Evolutionary conservation across 148 eudicot genomes (phyloP), one percentile per base, ranked within the genome.

Genomic region (Pharnaceum exiguum): DNA sequence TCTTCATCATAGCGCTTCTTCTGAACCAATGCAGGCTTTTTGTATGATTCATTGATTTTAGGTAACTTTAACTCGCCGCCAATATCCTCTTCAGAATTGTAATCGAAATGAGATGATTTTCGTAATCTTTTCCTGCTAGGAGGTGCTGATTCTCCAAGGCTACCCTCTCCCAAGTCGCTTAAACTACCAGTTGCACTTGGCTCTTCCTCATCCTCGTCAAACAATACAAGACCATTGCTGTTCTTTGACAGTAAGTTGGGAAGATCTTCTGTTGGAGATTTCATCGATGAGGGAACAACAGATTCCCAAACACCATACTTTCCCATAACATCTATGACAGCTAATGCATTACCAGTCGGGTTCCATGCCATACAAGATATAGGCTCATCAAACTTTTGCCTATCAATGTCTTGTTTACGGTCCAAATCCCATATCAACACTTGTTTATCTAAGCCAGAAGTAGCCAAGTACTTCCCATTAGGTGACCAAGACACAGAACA

Each of bases 281-380:
- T 86, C 96, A 94, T 85, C 13, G 95, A 76, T 29, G 84, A 67
- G 36, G 99, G 95, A 59, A 94, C 86, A 51, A 80, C 72, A 1
- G 87, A 77, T 60, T 94, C 99, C 99, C 96, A 94, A 45, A 94
- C 72, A 46, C 99, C 99, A 75, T 81, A 89, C 48, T 86, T 94
- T 23, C 99, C 96, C 81, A 66, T 86, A 57, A 78, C 75, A 84
- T 94, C 96, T 73, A 94, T 89, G 42, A 89, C 79, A 66, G 96
- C 91, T 60, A 94, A 59, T 44, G 96, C 80, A 78, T 94, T 94
- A 35, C 96, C 99, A 61, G 68, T 78, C 40, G 96, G 91, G 69
- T 89, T 89, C 99, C 99, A 94, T 38, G 91, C 79, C 95, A 89
- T 81, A 72, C 74, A 79, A 66, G 87, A 74, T 59, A 94, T 77